Evolutionary conservation across 768 basidiomycete genomes (phyloP), one percentile per base, ranked within the genome.

Genomic region (Kwoniella sp.): DNA sequence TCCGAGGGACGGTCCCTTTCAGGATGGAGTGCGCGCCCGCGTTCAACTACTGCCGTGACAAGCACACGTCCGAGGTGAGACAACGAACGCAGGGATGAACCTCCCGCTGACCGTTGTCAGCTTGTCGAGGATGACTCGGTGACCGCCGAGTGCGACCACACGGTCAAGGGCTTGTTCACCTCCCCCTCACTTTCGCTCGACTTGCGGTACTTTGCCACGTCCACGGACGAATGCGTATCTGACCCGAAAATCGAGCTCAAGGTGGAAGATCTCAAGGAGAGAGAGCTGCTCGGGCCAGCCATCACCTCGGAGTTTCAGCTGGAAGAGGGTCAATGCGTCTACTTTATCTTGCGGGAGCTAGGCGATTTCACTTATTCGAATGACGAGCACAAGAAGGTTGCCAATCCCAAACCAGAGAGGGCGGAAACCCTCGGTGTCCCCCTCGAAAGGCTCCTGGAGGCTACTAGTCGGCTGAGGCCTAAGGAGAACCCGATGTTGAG

Each of bases 1-100:
- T 96, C 59, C 86, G 93, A 15, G 93, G 93, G 0, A 80, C 70
- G 6, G 77, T 95, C 27, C 84, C 88, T 0, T 78, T 93, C 46
- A 79, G 82, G 51, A 80, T 96, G 73, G 88, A 98, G 76, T 91
- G 89, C 63, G 89, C 89, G 0, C 93, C 93, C 0, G 93, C 91
- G 0, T 99, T 99, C 82, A 85, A 95, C 73, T 99, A 99, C 64
- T 91, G 89, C 0, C 80, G 86, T 11, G 80, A 83, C 41, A 42
- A 78, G 2, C 93, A 98, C 73, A 81, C 78, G 7, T 86, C 86
- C 0, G 70, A 78, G 52, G 69, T 71, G 50, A 46, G 68, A 46
- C 9, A 2, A 36, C 11, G 22, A 25, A 36, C 31, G 15, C 15
- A 15, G 31, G 9, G 15, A 12, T 36, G 7, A 36, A 37, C 38